Conservation (phyloP, 129 eudicot genomes). For the Centella asiatica region DNA sequence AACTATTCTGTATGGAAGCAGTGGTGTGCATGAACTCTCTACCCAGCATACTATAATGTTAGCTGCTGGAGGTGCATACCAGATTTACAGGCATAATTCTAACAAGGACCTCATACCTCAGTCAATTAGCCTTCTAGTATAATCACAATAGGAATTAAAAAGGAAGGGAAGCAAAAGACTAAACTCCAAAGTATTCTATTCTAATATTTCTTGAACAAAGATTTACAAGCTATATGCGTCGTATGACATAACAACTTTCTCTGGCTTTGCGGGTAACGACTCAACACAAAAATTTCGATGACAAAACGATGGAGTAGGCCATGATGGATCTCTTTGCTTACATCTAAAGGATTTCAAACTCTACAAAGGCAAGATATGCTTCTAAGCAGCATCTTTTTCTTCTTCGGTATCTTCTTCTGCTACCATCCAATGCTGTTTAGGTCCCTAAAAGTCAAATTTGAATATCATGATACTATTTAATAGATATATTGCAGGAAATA, state of each 20-base stretch:
- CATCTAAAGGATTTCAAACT: neutral
- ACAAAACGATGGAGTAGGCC: neutral
- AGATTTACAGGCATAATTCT: too few species aligned
- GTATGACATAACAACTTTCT: too few species aligned
- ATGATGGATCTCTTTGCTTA: conserved; percentile 1
- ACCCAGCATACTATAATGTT: neutral
- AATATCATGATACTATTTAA: neutral
- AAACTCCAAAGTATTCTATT: conserved; percentile 1
- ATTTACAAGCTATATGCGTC: neutral
- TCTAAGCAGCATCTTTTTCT: conserved; percentile 29
- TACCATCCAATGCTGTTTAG: conserved; percentile 72
- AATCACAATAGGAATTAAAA: neutral
- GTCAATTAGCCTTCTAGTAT: too few species aligned
- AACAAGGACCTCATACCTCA: too few species aligned
- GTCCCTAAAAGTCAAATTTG: conserved; percentile 44
- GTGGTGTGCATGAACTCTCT: neutral
- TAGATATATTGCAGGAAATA: neutral
- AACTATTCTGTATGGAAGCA: too few species aligned
- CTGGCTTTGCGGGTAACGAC: neutral
- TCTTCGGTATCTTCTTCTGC: conserved; percentile 30
- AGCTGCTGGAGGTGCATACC: neutral
- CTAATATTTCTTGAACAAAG: neutral
- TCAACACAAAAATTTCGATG: neutral
- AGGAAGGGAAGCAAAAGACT: neutral
- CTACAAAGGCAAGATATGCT: conserved; percentile 7